A percentile compares a stretch with the other conserved stretches of the same genome.
phyloP scores from a whole-genome alignment of 768 basidiomycete species.

The Pilatotrama ljubarskyi region DNA sequence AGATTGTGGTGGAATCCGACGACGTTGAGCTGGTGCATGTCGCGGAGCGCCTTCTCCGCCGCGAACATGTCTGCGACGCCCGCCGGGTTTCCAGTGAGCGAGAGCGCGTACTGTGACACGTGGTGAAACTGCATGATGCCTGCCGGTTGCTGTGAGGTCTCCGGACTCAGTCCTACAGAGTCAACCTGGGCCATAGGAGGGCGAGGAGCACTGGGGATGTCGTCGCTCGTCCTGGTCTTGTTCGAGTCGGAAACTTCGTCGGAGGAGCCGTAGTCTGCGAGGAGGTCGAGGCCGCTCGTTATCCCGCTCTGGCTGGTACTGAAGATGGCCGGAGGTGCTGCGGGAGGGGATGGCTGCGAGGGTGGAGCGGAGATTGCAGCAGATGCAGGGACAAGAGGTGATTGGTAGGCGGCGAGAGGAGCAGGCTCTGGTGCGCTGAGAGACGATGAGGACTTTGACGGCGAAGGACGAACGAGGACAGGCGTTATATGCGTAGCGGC shows the following conservation, averaged over 20 bases:
- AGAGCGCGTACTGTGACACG: not conserved
- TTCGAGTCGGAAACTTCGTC: not conserved
- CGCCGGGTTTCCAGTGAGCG: not conserved
- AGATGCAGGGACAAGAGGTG: too few relatives aligned
- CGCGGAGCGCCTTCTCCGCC: not conserved
- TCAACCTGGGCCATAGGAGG: not conserved
- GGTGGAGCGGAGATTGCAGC: not conserved
- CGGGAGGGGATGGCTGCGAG: not conserved
- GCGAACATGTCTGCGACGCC: slow-evolving; percentile 3
- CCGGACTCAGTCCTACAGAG: not conserved
- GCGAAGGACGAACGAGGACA: too few relatives aligned
- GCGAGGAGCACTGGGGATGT: not conserved
- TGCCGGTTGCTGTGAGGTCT: not conserved
- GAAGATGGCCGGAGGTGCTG: not conserved
- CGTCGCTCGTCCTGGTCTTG: not conserved
- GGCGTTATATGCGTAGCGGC: too few relatives aligned
- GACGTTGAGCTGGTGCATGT: not conserved
- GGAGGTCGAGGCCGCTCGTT: not conserved
- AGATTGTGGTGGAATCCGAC: not conserved
- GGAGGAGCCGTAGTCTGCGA: not conserved
- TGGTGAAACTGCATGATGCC: slow-evolving; percentile 1
- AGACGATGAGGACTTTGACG: too few relatives aligned
- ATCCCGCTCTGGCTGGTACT: not conserved
- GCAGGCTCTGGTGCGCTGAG: too few relatives aligned
- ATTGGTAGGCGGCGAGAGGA: too few relatives aligned